Conservation (phyloP, 2,329 filamentous ascomycete genomes). For the Colletotrichum destructivum region DNA sequence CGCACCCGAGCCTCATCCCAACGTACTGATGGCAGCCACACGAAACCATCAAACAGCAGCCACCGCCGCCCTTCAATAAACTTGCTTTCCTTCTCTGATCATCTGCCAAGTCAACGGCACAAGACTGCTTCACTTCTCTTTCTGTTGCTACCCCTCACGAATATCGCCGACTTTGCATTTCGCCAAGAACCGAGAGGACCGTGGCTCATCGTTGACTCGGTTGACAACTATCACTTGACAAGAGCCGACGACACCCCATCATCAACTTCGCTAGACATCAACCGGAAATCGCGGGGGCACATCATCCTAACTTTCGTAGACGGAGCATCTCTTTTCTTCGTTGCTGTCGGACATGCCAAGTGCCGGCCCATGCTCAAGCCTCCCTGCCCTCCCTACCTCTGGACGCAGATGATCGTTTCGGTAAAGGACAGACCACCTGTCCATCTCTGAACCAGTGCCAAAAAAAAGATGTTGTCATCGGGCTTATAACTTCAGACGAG, state of each 20-base stretch:
- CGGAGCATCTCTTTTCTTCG: too few species aligned
- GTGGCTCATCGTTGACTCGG: not conserved
- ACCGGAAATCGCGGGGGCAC: too few species aligned
- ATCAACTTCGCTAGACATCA: too few species aligned
- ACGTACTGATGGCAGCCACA: conserved; percentile 27
- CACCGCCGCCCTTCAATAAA: conserved; percentile 19
- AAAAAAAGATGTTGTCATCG: not conserved
- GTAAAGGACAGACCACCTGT: too few species aligned
- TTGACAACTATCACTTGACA: not conserved
- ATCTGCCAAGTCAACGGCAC: conserved; percentile 21
- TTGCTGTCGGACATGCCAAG: conserved; percentile 1
- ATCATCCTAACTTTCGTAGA: too few species aligned
- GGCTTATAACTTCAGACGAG: not conserved
- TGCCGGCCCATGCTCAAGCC: not conserved
- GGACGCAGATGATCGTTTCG: too few species aligned
- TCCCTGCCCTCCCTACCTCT: too few species aligned
- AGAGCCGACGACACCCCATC: not conserved
- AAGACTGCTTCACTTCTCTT: not conserved
- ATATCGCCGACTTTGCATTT: conserved; percentile 24
- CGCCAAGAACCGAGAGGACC: conserved; percentile 6
- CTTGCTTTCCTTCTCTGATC: not conserved
- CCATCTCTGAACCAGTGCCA: too few species aligned
- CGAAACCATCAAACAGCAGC: conserved; percentile 35
- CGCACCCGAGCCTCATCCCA: conserved; percentile 16
- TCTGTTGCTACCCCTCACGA: not conserved